Percentiles rank a stretch among this genome's conserved stretches.
Conservation (phyloP, 2,329 filamentous ascomycete species). For the Magnaporthiopsis rhizophila region DNA sequence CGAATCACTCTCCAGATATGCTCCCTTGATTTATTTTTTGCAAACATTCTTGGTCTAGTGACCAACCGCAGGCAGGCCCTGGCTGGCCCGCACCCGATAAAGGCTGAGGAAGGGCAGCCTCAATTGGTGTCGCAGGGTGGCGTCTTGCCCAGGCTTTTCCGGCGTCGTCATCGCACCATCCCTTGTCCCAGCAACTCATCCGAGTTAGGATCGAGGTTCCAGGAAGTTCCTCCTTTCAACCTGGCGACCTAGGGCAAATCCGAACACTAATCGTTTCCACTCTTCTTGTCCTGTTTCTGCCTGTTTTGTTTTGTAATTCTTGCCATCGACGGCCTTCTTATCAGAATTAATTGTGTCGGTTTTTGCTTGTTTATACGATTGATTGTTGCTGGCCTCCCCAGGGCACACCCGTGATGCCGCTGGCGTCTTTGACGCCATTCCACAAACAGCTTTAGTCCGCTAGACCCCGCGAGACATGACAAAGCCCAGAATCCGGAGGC, state of each 20-base stretch:
- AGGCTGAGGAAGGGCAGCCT: background rate
- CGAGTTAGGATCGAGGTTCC: background rate
- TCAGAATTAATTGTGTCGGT: background rate
- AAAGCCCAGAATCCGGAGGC: slow-evolving; percentile 20
- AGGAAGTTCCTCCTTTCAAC: background rate
- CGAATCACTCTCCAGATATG: background rate
- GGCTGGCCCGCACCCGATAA: background rate
- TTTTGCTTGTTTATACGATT: background rate
- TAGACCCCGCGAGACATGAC: slow-evolving; percentile 23
- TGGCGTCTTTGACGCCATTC: background rate
- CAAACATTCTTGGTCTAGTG: background rate
- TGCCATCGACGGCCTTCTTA: too few species aligned
- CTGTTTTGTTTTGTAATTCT: background rate
- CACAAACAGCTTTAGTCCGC: background rate
- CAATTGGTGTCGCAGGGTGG: background rate
- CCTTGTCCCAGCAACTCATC: background rate
- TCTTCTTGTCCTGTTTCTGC: background rate
- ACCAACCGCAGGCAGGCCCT: too few species aligned
- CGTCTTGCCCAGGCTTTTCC: background rate
- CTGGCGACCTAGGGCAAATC: background rate
- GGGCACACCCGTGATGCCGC: background rate
- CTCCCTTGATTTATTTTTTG: background rate
- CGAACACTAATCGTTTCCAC: background rate
- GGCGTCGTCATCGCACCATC: background rate
- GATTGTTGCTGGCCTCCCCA: background rate